These are phyloP conservation scores for Wickerhamiella parazyma DNA, from an alignment of 805 yeast genomes.

Conservation along the genomic window DNA sequence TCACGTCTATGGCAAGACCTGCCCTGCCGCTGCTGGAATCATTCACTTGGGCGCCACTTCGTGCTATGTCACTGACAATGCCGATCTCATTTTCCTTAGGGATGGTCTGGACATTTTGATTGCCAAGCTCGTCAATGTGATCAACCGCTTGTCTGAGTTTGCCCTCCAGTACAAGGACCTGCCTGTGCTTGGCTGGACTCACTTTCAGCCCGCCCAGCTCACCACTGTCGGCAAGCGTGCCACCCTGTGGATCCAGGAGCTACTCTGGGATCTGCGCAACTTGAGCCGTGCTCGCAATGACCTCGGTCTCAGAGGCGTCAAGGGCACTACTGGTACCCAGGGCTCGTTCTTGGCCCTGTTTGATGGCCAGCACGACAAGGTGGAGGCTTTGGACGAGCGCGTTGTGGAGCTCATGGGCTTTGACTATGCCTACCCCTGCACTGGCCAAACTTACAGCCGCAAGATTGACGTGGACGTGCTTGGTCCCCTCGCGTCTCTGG, in stretches of 20 bases:
- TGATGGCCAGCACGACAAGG: conserved; percentile 95
- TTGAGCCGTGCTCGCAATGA: conserved; percentile 93
- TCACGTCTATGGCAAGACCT: conserved; percentile 80
- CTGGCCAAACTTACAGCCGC: conserved; percentile 98
- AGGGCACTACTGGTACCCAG: conserved; percentile 99
- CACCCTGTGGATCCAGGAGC: conserved; percentile 93
- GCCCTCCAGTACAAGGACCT: conserved; percentile 86
- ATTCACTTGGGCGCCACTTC: conserved; percentile 98
- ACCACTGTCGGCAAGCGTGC: conserved; percentile 98
- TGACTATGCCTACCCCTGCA: conserved; percentile 89
- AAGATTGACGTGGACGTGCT: conserved; percentile 92
- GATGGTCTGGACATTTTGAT: conserved; percentile 89
- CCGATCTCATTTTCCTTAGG: conserved; percentile 89
- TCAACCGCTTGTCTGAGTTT: conserved; percentile 74
- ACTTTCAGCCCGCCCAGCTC: conserved; percentile 98
- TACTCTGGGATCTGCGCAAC: conserved; percentile 95
- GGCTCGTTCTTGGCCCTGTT: conserved; percentile 89
- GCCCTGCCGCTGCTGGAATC: conserved; percentile 95
- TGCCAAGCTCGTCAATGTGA: conserved; percentile 91
- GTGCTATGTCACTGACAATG: conserved; percentile 95
- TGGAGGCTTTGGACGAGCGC: conserved; percentile 79
- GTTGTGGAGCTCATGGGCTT: conserved; percentile 90
- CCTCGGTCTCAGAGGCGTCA: conserved; percentile 91
- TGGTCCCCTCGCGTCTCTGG: conserved; percentile 85
- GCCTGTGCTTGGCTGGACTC: conserved; percentile 98